phyloP scores from a whole-genome alignment of 805 yeast species.

The Myxozyma mucilagina region DNA sequence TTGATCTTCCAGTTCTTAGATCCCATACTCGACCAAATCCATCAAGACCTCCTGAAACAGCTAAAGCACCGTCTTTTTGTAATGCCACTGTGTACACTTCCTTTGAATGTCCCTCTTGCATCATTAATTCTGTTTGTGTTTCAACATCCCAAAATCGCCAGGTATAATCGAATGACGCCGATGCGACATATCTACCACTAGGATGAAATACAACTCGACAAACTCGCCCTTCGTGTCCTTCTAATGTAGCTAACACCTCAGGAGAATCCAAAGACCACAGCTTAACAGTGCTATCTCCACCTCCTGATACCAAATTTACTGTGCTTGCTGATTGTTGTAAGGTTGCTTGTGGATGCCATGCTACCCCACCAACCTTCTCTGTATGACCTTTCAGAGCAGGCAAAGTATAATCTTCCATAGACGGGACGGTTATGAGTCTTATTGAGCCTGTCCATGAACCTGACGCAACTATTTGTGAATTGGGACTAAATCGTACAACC shows the following conservation, averaged over 20 bases:
- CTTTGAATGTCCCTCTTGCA: conserved; percentile 85
- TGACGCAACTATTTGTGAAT: conserved; percentile 49
- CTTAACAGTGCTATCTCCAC: conserved; percentile 48
- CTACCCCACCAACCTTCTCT: conserved; percentile 71
- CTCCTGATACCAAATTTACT: conserved; percentile 46
- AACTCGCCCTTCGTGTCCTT: conserved; percentile 59
- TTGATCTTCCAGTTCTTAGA: conserved; percentile 68
- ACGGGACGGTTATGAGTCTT: conserved; percentile 48
- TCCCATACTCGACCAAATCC: conserved; percentile 80
- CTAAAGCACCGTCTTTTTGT: conserved; percentile 73
- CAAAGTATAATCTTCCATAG: conserved; percentile 41
- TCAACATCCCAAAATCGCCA: conserved; percentile 86
- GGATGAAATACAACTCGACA: conserved; percentile 69
- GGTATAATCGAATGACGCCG: conserved; percentile 80
- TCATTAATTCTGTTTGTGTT: conserved; percentile 50
- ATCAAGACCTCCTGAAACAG: conserved; percentile 79
- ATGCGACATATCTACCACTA: conserved; percentile 52
- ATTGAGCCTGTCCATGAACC: conserved; percentile 87
- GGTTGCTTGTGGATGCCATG: conserved; percentile 53
- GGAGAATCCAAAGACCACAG: conserved; percentile 40
- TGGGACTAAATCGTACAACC: conserved; percentile 49
- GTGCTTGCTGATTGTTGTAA: conserved; percentile 25
- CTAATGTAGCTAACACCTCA: conserved; percentile 34
- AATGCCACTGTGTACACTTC: conserved; percentile 63
- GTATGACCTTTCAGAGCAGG: conserved; percentile 48